A percentile compares a stretch with the other conserved stretches of the same genome.
Conservation (phyloP, 1,139 yeast genomes). For the Groenewaldozyma sp. region DNA sequence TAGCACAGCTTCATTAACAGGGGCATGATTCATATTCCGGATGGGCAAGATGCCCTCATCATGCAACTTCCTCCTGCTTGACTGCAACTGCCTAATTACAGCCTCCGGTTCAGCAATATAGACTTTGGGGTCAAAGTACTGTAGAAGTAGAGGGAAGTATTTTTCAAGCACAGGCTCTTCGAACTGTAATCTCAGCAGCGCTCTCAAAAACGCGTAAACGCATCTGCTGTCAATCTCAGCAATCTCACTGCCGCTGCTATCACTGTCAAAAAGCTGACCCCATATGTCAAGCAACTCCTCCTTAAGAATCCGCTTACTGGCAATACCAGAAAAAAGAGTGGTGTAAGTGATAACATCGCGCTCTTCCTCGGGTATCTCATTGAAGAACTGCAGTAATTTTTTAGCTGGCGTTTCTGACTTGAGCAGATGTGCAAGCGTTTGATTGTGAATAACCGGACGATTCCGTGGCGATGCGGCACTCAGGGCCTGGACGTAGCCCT, state of each 20-base stretch:
- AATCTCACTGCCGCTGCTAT: neutral
- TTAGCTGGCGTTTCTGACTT: neutral
- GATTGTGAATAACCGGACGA: neutral
- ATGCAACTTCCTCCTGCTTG: neutral
- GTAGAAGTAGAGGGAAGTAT: conserved; percentile 1
- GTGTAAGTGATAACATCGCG: conserved; percentile 1
- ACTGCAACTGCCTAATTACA: neutral
- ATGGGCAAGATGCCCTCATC: neutral
- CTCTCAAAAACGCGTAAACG: conserved; percentile 1
- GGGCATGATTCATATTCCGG: neutral
- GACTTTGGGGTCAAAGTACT: conserved; percentile 1
- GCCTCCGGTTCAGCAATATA: neutral
- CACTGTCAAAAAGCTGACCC: neutral
- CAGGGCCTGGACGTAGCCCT: neutral
- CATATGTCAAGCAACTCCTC: neutral
- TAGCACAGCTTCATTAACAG: neutral
- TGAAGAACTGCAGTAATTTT: neutral
- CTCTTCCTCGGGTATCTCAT: neutral
- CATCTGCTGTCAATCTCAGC: conserved; percentile 1
- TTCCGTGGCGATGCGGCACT: neutral
- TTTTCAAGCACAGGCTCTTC: neutral
- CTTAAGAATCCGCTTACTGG: neutral
- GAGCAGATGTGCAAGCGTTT: neutral
- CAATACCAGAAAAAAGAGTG: neutral
- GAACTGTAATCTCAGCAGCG: neutral